Evolutionary conservation across 176 grass and related monocot species (phyloP).

Genomic region (Cenchrus americanus): DNA sequence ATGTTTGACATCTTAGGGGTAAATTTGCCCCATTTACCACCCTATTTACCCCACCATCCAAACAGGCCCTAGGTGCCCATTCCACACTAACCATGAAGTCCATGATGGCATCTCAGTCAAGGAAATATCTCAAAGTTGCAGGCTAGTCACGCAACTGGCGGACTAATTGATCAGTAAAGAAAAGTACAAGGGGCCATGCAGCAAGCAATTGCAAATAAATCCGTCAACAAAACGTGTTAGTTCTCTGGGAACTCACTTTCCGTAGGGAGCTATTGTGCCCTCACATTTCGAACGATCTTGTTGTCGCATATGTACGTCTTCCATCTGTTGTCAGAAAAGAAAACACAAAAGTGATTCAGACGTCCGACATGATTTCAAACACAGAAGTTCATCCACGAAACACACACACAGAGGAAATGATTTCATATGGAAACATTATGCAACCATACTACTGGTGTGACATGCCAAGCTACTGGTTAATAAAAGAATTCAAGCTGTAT

Average conservation of each 20-base stretch:
- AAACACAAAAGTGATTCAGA: background rate
- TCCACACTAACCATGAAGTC: background rate
- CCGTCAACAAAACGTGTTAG: background rate
- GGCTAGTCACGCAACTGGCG: background rate
- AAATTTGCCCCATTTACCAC: no score
- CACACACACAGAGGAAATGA: background rate
- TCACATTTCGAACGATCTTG: background rate
- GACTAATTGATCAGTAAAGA: background rate
- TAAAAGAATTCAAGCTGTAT: background rate
- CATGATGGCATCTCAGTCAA: background rate
- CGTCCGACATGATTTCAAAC: background rate
- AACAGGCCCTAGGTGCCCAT: background rate
- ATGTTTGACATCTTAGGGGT: no score
- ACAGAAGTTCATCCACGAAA: background rate
- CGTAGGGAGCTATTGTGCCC: background rate
- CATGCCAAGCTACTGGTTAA: background rate
- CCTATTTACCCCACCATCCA: no score
- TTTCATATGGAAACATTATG: background rate
- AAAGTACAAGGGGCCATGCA: background rate
- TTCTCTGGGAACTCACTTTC: background rate
- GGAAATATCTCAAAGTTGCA: background rate
- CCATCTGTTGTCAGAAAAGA: conserved; percentile 1
- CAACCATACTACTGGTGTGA: background rate
- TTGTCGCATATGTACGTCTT: conserved; percentile 12
- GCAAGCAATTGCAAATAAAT: background rate